Evolutionary conservation across 2,329 filamentous ascomycete species (phyloP).

Genomic region (Calonectria hongkongensis): DNA sequence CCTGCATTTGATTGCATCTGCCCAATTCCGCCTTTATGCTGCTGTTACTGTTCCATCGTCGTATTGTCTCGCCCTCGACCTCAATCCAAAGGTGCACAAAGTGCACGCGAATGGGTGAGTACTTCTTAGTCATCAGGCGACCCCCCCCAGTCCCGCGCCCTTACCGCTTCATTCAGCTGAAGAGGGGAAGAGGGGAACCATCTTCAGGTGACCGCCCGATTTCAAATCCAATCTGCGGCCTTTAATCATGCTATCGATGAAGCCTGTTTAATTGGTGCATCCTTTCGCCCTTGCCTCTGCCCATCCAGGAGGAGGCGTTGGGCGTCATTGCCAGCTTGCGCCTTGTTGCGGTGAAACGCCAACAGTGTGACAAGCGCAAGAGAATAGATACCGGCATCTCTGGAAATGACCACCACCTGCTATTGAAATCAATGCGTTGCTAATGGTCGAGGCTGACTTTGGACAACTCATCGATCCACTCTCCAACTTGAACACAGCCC

Average conservation of each 20-base stretch:
- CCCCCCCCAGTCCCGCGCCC: background rate
- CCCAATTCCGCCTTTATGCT: background rate
- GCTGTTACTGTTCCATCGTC: background rate
- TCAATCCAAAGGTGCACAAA: background rate
- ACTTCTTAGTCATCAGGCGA: background rate
- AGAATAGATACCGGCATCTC: background rate
- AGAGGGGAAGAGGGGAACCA: conserved; percentile 23
- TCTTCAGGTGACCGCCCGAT: conserved; percentile 16
- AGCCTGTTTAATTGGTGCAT: background rate
- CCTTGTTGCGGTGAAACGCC: conserved; percentile 21
- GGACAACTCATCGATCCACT: background rate
- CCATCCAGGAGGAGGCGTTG: background rate
- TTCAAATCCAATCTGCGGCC: background rate
- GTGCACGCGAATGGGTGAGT: background rate
- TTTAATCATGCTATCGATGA: background rate
- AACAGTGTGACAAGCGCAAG: background rate
- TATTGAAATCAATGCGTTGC: background rate
- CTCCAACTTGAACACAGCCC: background rate
- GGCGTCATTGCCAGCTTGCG: conserved; percentile 1
- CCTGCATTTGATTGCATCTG: background rate
- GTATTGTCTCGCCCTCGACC: background rate
- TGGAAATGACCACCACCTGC: background rate
- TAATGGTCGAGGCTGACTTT: background rate
- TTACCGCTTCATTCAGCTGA: conserved; percentile 21
- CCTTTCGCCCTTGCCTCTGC: background rate